phyloP scores from a whole-genome alignment of 441 rosid genomes.

The Mallotus repandus region DNA sequence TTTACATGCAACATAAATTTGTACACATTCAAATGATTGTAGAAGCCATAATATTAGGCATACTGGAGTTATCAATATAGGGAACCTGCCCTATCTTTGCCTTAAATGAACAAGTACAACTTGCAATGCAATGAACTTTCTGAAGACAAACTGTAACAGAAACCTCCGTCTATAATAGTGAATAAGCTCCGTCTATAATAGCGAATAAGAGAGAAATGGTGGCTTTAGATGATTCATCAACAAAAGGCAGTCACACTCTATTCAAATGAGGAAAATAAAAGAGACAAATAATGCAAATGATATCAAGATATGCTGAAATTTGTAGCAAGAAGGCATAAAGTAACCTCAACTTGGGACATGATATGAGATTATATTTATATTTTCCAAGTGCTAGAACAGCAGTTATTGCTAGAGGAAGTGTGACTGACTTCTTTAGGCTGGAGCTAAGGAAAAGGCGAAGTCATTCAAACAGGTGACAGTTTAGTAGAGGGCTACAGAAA shows the following conservation, averaged over 20 bases:
- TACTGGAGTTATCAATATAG: not conserved
- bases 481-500: no score
- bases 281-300: not conserved
- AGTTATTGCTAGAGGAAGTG: not conserved
- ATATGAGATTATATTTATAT: not conserved
- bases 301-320: not conserved
- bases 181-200: not conserved
- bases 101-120: not conserved
- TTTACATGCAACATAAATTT: not conserved
- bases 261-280: not conserved
- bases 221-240: not conserved
- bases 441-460: not conserved
- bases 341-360: not conserved
- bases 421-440: not conserved
- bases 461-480: not conserved
- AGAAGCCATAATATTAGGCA: constrained; percentile 2
- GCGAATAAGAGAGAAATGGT: not conserved
- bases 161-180: not conserved
- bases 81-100: not conserved
- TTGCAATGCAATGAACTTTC: not conserved
- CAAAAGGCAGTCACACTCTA: not conserved
- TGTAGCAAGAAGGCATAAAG: not conserved
- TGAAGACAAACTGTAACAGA: not conserved
- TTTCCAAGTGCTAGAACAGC: not conserved
- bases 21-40: not conserved